These are phyloP conservation scores for Penicillium diatomitis DNA, from an alignment of 495 filamentous ascomycete species.

Conservation along the genomic window DNA sequence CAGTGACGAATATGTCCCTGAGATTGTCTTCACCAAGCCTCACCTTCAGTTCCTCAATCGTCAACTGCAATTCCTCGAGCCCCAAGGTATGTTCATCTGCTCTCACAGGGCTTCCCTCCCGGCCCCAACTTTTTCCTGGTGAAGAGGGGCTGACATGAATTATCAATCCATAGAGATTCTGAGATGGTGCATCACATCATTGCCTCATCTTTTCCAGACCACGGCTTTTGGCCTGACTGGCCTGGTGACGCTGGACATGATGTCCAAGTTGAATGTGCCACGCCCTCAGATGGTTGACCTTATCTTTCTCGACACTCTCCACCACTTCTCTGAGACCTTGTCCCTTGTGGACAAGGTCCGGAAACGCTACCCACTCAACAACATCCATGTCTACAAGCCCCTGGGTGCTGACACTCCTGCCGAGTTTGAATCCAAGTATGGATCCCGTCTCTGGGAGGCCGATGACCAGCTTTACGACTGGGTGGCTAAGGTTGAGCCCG, in stretches of 20 bases:
- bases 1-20: conserved; percentile 56
- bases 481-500: conserved; percentile 94
- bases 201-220: conserved; percentile 88
- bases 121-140: conserved; percentile 4
- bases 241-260: conserved; percentile 89
- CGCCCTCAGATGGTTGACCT: conserved; percentile 65
- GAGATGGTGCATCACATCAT: conserved; percentile 80
- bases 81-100: conserved; percentile 44
- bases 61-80: conserved; percentile 74
- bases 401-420: conserved; percentile 54
- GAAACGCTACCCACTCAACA: conserved; percentile 64
- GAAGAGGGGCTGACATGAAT: conserved; percentile 14
- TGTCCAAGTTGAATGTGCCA: conserved; percentile 72
- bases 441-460: conserved; percentile 74
- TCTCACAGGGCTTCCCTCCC: neutral
- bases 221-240: conserved; percentile 96
- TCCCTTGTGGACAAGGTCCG: conserved; percentile 71
- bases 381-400: conserved; percentile 84
- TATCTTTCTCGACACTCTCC: conserved; percentile 93
- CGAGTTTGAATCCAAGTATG: conserved; percentile 75
- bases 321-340: conserved; percentile 90
- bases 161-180: conserved; percentile 58
- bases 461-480: conserved; percentile 91
- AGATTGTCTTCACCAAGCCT: conserved; percentile 76
- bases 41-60: conserved; percentile 87